A percentile compares a stretch with the other conserved stretches of the same genome.
Conservation (phyloP, 1,139 yeast genomes). For the Hanseniaspora uvarum region DNA sequence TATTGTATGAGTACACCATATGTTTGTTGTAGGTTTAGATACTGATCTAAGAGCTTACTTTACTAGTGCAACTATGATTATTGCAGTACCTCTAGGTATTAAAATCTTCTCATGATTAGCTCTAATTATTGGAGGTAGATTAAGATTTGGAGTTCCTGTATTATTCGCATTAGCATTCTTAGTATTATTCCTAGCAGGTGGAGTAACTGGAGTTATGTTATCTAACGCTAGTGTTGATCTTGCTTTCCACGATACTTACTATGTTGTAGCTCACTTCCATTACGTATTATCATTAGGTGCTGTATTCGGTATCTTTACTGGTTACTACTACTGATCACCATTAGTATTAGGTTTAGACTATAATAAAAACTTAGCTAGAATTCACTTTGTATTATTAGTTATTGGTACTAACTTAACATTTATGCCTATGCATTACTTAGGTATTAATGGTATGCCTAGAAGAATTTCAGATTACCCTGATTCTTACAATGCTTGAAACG, state of each 20-base stretch:
- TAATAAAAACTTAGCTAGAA: slow-evolving; percentile 16
- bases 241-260: slow-evolving; percentile 24
- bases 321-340: slow-evolving; percentile 21
- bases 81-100: slow-evolving; percentile 24
- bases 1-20: slow-evolving; percentile 28
- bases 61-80: slow-evolving; percentile 23
- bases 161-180: slow-evolving; percentile 24
- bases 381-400: slow-evolving; percentile 19
- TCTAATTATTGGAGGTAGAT: slow-evolving; percentile 24
- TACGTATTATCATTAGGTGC: slow-evolving; percentile 21
- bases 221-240: slow-evolving; percentile 25
- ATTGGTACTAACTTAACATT: slow-evolving; percentile 18
- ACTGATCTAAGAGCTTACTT: slow-evolving; percentile 26
- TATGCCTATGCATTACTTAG: slow-evolving; percentile 20
- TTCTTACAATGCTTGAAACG: slow-evolving; percentile 19
- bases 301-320: slow-evolving; percentile 20
- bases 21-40: slow-evolving; percentile 28
- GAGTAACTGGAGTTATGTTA: slow-evolving; percentile 24
- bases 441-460: slow-evolving; percentile 20
- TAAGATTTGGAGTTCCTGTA: slow-evolving; percentile 20
- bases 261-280: slow-evolving; percentile 19
- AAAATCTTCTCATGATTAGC: slow-evolving; percentile 25
- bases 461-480: slow-evolving; percentile 19
- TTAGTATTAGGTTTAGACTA: slow-evolving; percentile 17
- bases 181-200: slow-evolving; percentile 24